Evolutionary conservation across 108 stramenopile species (phyloP).

Genomic region (Seminavis robusta): DNA sequence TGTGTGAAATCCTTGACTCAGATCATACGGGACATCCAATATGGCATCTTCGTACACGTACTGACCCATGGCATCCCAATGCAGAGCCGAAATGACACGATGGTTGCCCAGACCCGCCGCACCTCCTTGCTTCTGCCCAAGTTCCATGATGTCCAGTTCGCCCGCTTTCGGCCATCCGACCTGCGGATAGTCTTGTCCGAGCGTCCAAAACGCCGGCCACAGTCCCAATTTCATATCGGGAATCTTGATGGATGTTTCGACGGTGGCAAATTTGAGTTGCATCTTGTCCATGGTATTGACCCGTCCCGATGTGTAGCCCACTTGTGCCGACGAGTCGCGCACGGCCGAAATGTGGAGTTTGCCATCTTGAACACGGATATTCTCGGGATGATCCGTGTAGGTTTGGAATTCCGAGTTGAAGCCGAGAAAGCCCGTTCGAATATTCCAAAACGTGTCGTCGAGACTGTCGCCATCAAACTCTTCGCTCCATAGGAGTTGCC

Average conservation of each 20-base stretch:
- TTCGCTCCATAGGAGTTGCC: too few relatives aligned
- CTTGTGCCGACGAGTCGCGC: background rate
- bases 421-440: constrained; percentile 4
- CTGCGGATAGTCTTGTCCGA: constrained; percentile 26
- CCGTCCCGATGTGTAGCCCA: constrained; percentile 17
- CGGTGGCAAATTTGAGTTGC: constrained; percentile 5
- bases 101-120: constrained; percentile 1
- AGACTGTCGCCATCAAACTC: constrained; percentile 5
- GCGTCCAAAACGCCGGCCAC: constrained; percentile 49
- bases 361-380: background rate
- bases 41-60: constrained; percentile 6
- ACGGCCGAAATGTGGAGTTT: background rate
- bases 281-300: constrained; percentile 10
- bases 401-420: constrained; percentile 21
- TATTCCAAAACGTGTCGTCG: constrained; percentile 4
- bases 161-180: constrained; percentile 37
- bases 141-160: constrained; percentile 52
- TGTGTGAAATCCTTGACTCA: constrained; percentile 8
- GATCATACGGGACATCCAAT: constrained; percentile 3
- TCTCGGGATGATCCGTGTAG: constrained; percentile 5
- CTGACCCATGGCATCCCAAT: constrained; percentile 22
- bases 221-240: constrained; percentile 13
- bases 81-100: constrained; percentile 7
- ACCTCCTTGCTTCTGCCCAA: constrained; percentile 4
- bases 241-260: constrained; percentile 17